Conservation (phyloP, 2,329 filamentous ascomycete species). For the Sarocladiaceae sp. region DNA sequence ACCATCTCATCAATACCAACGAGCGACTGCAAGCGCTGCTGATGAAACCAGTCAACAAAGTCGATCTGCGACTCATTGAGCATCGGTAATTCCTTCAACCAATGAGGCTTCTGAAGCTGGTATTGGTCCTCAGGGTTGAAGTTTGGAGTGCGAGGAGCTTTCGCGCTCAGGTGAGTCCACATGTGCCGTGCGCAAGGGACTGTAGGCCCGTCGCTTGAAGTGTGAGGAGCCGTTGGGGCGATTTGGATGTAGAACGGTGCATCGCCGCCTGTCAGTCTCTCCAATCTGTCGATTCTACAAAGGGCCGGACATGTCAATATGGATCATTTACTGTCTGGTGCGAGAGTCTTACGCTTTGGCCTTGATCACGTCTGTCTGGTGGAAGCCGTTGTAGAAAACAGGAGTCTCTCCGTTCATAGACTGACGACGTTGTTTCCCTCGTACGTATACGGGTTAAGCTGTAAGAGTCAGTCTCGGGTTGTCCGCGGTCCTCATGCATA, state of each 20-base stretch:
- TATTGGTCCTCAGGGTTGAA: constrained; percentile 54
- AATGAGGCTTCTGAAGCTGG: constrained; percentile 39
- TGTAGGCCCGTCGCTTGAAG: background rate
- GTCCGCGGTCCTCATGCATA: no score
- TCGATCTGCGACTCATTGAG: constrained; percentile 24
- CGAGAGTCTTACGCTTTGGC: constrained; percentile 11
- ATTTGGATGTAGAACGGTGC: background rate
- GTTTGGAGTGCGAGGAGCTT: constrained; percentile 56
- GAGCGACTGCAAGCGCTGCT: constrained; percentile 25
- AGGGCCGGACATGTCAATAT: background rate
- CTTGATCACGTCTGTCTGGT: constrained; percentile 13
- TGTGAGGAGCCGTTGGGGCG: background rate
- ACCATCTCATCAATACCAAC: constrained; percentile 43
- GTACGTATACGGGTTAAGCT: constrained; percentile 14
- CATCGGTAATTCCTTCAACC: constrained; percentile 31
- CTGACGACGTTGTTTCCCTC: constrained; percentile 13
- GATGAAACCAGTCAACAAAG: constrained; percentile 18
- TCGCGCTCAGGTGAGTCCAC: constrained; percentile 53
- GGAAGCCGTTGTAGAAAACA: constrained; percentile 10
- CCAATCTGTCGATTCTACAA: background rate
- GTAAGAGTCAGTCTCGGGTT: no score
- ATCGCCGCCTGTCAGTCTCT: background rate
- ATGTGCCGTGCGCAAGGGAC: constrained; percentile 48
- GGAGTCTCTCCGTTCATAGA: constrained; percentile 12
- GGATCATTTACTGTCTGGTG: no score